Base-by-base conservation (phyloP, 2,329 filamentous ascomycete genomes). In the Stachybotrys echinatus region DNA sequence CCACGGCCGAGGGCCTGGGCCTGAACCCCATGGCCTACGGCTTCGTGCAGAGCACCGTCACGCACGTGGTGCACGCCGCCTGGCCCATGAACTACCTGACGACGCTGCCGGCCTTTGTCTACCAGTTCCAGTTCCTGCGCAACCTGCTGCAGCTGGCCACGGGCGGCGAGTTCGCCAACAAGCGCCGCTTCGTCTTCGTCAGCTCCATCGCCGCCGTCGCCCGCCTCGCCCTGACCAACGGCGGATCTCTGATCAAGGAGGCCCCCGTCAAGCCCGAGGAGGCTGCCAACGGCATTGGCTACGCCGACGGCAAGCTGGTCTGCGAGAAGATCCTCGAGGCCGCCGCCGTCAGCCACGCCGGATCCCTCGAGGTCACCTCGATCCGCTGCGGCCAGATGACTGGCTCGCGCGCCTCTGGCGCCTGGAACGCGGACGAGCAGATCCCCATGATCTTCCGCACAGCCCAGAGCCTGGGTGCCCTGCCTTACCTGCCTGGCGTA, bases 181-280 rank as follows among this genome's bases (percentile, higher is more conserved):
- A 57, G 52, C 48, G 49, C 6, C 56, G 60, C 27, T 52, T 66
- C 34, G 46, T 65, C 4, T 66, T 66, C 50, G 48, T 61, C 10
- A 65, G 62, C 3, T 65, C 64, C 1, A 64, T 66, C 37, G 61
- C 63, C 7, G 59, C 57, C 8, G 57, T 61, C 3, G 54, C 52
- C n/a, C 48, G 48, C 37, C 5, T 52, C 20, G 51, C 52, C 8
- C 47, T 56, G 7, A 23, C 14, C 3, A 52, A 23, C 21, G 45
- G 47, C 8, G 50, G 52, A 20, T 22, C 23, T 21, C 22, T 44
- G 22, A 55, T 59, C n/a, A 42, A 50, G 1, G 55, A 58, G 22
- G 40, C 48, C 2, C 55, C 55, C 7, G 55, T 53, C 1, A 42
- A 50, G 4, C 48, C 50, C 4, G 49, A 42, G n/a, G 51, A 54